Evolutionary conservation across 2,329 filamentous ascomycete genomes (phyloP), one percentile per base, ranked within the genome.

Genomic region (Xenosphaeropsis pyriputrescens): DNA sequence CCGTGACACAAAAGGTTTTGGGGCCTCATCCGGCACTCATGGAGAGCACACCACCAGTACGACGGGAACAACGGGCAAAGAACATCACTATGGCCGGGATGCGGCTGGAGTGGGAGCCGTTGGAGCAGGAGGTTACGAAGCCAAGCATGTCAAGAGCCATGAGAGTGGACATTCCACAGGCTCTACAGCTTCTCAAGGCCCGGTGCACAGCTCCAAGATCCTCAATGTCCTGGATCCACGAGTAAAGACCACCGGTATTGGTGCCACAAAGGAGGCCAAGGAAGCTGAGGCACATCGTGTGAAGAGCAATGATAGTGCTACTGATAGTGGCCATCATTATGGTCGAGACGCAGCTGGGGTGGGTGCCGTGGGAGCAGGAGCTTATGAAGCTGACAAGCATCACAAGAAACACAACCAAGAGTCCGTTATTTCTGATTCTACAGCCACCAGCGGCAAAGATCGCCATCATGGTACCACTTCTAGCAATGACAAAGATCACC

Each of bases 201-300:
- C 59, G 1, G 59, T 57, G 13, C 47, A 50, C 33, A 42, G 46
- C 7, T 57, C 57, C 14, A 59, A 60, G 17, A 29, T 56, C 11
- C 51, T 52, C 22, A 64, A 65, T 45, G 59, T 57, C 42, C 32
- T 52, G 11, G 61, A 65, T 38, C 59, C 60, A 29, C 44, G 55
- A 33, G 55, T 60, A 8, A 53, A 62, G 41, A 26, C 45, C 3
- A 40, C 45, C 13, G 36, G 32, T 9, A 29, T 26, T 26, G 22
- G 22, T 9, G 22, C 6, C 18, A 39, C 32, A 34, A 26, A 17
- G 34, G 22, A 26, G 8, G 22, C 5, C 12, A 26, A 26, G 8
- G 22, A 26, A 11, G 22, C 22, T 26, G 22, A 26, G 12, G 22
- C 22, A 26, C 22, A 26, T 3, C 22, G 8, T 9, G 22, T 26